A percentile compares a stretch with the other conserved stretches of the same genome.
Evolutionary conservation across 108 stramenopile genomes (phyloP).

Genomic region (Skeletonema tropicum): DNA sequence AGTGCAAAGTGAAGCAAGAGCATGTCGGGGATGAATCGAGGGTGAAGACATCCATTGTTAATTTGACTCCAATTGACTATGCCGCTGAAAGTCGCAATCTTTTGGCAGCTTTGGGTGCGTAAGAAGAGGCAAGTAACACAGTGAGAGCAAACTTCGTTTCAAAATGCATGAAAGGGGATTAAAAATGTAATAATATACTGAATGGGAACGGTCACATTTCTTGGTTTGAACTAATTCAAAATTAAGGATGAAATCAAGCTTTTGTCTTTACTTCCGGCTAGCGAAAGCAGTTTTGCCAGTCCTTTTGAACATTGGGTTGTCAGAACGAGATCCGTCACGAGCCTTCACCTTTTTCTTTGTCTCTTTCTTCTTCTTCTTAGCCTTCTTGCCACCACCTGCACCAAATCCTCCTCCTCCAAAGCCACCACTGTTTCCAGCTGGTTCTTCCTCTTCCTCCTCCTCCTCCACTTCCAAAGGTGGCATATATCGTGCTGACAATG

Average conservation of each 20-base stretch:
- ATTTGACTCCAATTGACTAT: slow-evolving; percentile 84
- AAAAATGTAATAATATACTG: background rate
- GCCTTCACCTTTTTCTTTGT: slow-evolving; percentile 6
- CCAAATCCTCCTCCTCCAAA: slow-evolving; percentile 18
- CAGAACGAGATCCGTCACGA: slow-evolving; percentile 10
- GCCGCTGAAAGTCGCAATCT: slow-evolving; percentile 79
- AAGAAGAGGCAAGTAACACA: background rate
- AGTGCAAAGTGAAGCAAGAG: slow-evolving; percentile 93
- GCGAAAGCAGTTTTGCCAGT: background rate
- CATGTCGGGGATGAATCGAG: slow-evolving; percentile 89
- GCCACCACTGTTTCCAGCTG: background rate
- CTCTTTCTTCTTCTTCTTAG: background rate
- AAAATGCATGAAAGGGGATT: slow-evolving; percentile 1
- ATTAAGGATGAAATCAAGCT: background rate
- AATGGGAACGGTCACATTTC: background rate
- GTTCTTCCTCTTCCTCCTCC: background rate
- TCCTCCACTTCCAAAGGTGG: slow-evolving; percentile 31
- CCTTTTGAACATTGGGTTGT: slow-evolving; percentile 17
- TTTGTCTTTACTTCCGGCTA: background rate
- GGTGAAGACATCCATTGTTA: slow-evolving; percentile 77
- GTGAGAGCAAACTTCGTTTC: background rate
- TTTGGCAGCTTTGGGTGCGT: slow-evolving; percentile 66
- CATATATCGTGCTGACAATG: slow-evolving; percentile 31
- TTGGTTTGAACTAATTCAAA: background rate
- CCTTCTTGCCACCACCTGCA: slow-evolving; percentile 11